Conservation (phyloP, 2,329 filamentous ascomycete species). For the Ascochyta clinopodiicola region DNA sequence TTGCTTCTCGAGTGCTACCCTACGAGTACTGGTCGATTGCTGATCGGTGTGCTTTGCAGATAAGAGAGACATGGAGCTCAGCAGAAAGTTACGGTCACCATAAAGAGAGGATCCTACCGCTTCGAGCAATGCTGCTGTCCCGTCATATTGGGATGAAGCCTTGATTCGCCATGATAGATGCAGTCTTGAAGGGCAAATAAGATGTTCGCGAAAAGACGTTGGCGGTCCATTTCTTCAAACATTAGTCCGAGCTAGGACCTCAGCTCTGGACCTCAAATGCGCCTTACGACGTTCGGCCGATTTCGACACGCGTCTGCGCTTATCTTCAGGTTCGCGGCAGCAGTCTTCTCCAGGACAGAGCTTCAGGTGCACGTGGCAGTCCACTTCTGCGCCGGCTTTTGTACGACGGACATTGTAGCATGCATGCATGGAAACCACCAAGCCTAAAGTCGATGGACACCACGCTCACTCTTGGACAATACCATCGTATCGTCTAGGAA, state of each 20-base stretch:
- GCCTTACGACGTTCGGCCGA: not conserved
- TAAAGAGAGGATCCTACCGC: not conserved
- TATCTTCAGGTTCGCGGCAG: not conserved
- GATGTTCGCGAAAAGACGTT: too few relatives aligned
- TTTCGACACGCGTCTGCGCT: slow-evolving; percentile 4
- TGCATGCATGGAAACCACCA: not conserved
- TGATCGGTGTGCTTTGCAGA: not conserved
- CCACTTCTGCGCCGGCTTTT: slow-evolving; percentile 1
- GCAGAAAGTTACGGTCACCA: not conserved
- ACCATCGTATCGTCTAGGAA: not conserved
- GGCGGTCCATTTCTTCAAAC: not conserved
- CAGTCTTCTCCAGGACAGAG: not conserved
- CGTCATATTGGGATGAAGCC: not conserved
- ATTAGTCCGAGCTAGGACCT: not conserved
- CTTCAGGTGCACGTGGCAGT: not conserved
- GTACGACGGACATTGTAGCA: not conserved
- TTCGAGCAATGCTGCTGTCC: not conserved
- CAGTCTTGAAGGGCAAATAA: too few relatives aligned
- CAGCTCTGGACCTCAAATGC: not conserved
- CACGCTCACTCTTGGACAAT: not conserved
- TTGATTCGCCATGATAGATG: too few relatives aligned
- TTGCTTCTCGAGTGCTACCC: not conserved
- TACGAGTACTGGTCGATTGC: not conserved
- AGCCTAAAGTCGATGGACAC: not conserved
- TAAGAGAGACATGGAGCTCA: not conserved